Conservation (phyloP, 1,284 basidiomycete genomes). For the Puccinia coronata region DNA sequence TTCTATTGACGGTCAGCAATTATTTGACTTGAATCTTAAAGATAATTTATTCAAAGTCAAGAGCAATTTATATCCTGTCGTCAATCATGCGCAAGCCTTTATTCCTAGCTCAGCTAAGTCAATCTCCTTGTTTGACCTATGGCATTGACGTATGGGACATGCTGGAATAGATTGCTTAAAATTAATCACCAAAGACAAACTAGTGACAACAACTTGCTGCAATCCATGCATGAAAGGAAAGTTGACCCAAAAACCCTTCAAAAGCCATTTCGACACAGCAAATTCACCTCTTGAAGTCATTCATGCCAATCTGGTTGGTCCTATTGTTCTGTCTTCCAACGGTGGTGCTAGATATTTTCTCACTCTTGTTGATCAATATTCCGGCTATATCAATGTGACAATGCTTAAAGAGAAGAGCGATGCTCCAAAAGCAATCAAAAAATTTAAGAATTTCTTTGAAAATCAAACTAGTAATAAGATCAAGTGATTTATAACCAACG, state of each 20-base stretch:
- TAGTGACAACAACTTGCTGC: not conserved
- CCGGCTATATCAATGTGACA: not conserved
- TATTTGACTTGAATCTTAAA: not conserved
- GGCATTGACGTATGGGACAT: not conserved
- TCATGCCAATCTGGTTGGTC: not conserved
- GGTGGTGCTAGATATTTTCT: not conserved
- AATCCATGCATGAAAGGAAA: not conserved
- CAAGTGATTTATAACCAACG: not conserved
- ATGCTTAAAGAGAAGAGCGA: not conserved
- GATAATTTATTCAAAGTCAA: too few relatives aligned
- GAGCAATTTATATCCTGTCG: too few relatives aligned
- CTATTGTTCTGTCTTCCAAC: not conserved
- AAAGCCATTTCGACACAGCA: not conserved
- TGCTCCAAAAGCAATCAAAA: not conserved
- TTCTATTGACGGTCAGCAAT: not conserved
- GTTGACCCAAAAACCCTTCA: not conserved
- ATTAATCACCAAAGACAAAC: not conserved
- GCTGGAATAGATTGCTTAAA: not conserved
- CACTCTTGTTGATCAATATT: not conserved
- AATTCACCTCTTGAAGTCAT: not conserved
- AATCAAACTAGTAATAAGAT: not conserved
- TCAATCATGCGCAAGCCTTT: too few relatives aligned
- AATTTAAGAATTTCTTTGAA: not conserved
- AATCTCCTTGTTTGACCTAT: not conserved
- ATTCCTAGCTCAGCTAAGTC: too few relatives aligned